phyloP scores from a whole-genome alignment of 2,329 filamentous ascomycete genomes.

The Passalora sequoiae region DNA sequence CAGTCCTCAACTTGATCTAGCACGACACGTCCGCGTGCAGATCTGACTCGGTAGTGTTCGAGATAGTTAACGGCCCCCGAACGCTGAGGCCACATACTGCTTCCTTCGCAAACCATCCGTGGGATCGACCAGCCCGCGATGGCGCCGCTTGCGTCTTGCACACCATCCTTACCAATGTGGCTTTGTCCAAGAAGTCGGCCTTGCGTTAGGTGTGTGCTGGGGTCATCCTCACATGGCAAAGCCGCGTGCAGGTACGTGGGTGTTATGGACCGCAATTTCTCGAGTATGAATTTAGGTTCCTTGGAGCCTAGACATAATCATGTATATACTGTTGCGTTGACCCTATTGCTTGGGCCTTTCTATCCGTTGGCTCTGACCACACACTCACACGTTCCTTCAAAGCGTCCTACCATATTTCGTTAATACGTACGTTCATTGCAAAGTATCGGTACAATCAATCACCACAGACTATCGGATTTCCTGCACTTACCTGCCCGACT shows the following conservation, averaged over 20 bases:
- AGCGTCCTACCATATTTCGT: conserved; percentile 10
- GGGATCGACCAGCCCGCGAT: conserved; percentile 12
- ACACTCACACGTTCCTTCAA: conserved; percentile 20
- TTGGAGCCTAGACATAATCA: conserved; percentile 16
- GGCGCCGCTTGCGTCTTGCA: conserved; percentile 14
- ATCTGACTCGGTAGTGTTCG: too few species aligned
- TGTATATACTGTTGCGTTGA: conserved; percentile 20
- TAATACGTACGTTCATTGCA: conserved; percentile 19
- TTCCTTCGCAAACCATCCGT: neutral
- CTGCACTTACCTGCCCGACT: neutral
- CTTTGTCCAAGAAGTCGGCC: conserved; percentile 20
- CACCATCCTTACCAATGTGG: conserved; percentile 8
- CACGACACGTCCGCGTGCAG: too few species aligned
- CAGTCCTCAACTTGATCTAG: too few species aligned
- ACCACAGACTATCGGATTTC: conserved; percentile 2
- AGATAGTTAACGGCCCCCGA: neutral
- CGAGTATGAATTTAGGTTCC: conserved; percentile 9
- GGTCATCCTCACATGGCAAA: conserved; percentile 19
- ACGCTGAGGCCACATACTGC: neutral
- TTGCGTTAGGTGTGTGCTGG: conserved; percentile 17
- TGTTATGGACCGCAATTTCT: conserved; percentile 25
- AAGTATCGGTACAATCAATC: conserved; percentile 11
- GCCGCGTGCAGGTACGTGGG: conserved; percentile 20
- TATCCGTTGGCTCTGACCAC: conserved; percentile 20
- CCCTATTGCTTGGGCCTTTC: conserved; percentile 15